Evolutionary conservation across 1,139 yeast species (phyloP).

Genomic region (Blastobotrys niveus): DNA sequence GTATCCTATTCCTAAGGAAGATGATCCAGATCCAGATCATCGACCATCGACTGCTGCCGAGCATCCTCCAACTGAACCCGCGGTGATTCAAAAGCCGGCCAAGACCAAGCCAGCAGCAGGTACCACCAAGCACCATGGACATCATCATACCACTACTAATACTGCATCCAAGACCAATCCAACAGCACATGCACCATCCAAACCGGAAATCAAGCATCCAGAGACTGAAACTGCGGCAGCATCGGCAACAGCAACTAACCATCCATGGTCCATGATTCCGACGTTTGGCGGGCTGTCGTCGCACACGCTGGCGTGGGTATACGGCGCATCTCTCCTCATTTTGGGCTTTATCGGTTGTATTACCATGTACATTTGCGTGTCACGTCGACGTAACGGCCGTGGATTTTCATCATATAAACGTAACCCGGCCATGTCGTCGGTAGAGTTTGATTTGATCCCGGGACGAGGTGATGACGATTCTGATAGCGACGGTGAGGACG

Average conservation of each 20-base stretch:
- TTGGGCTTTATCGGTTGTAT: constrained; percentile 30
- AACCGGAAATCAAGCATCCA: constrained; percentile 4
- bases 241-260: constrained; percentile 10
- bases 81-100: constrained; percentile 5
- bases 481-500: constrained; percentile 10
- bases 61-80: constrained; percentile 9
- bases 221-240: constrained; percentile 1
- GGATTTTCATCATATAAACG: constrained; percentile 16
- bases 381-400: constrained; percentile 22
- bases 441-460: constrained; percentile 31
- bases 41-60: constrained; percentile 12
- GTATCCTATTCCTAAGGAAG: constrained; percentile 26
- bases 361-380: constrained; percentile 26
- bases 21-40: constrained; percentile 18
- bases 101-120: background rate
- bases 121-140: background rate
- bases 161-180: background rate
- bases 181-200: constrained; percentile 6
- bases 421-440: constrained; percentile 22
- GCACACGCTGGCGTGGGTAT: constrained; percentile 33
- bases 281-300: constrained; percentile 34
- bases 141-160: constrained; percentile 3
- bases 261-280: constrained; percentile 29
- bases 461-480: constrained; percentile 23
- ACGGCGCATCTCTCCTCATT: constrained; percentile 32